Conservation (phyloP, 192 early-diverging fungal genomes). For the Podila epicladia region DNA sequence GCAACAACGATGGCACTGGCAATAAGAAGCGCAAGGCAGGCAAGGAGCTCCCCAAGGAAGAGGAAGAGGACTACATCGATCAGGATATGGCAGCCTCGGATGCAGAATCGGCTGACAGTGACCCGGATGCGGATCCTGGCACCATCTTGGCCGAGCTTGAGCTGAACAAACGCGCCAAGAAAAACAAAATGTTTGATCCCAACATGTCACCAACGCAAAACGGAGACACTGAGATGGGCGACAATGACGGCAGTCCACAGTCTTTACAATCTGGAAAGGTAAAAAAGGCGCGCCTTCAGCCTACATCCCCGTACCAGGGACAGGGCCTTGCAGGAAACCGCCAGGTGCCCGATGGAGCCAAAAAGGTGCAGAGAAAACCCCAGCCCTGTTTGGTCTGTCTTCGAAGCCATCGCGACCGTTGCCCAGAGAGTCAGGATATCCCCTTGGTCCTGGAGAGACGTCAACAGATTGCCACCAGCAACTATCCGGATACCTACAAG, state of each 20-base stretch:
- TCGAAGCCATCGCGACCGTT: conserved; percentile 40
- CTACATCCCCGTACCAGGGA: conserved; percentile 30
- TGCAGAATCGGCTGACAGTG: conserved; percentile 25
- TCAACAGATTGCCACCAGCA: conserved; percentile 50
- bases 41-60: conserved; percentile 34
- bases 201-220: conserved; percentile 25
- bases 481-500: conserved; percentile 46
- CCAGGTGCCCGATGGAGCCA: neutral
- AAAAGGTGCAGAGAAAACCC: conserved; percentile 22
- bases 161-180: conserved; percentile 26
- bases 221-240: conserved; percentile 23
- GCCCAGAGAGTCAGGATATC: conserved; percentile 51
- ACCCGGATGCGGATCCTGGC: conserved; percentile 22
- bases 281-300: conserved; percentile 31
- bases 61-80: conserved; percentile 47
- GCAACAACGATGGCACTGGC: conserved; percentile 26
- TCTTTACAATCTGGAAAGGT: conserved; percentile 17
- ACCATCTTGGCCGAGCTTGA: conserved; percentile 30
- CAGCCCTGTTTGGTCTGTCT: conserved; percentile 40
- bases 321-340: neutral
- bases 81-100: conserved; percentile 36
- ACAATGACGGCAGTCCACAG: conserved; percentile 17
- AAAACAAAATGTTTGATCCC: conserved; percentile 8
- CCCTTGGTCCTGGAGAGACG: conserved; percentile 44
- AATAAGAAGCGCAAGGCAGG: conserved; percentile 49